Evolutionary conservation across 73 alveolate species (phyloP), one percentile per base, ranked within the genome.

Genomic region (Symbiodinium pilosum): DNA sequence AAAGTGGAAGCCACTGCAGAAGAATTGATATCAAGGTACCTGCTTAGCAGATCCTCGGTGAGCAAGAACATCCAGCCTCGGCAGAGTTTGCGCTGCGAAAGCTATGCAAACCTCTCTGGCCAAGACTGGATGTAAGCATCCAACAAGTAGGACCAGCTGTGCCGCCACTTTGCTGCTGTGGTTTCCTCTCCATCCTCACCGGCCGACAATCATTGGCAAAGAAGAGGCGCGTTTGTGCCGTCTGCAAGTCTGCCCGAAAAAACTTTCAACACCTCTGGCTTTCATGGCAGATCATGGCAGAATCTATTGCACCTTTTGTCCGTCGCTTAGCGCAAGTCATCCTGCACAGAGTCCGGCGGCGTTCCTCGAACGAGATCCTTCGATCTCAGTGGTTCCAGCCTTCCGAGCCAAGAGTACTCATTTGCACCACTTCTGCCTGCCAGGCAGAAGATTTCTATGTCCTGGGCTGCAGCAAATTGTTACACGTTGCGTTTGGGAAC

Each of bases 101-200:
- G n/a, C n/a, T n/a, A n/a, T n/a, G n/a, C n/a, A n/a, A n/a, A n/a
- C n/a, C n/a, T n/a, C n/a, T n/a, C n/a, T n/a, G n/a, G n/a, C n/a
- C n/a, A n/a, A n/a, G n/a, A n/a, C n/a, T n/a, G n/a, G n/a, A n/a
- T n/a, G 59, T 56, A 64, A 34, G 64, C n/a, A 59, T 42, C 84
- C 6, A 5, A 42, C 94, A 87, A 38, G n/a, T 87, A 68, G 18
- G 94, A 51, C 94, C 94, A 87, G 41, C 44, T 12, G n/a, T 52
- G 84, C 64, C 42, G 41, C 94, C 94, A 87, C n/a, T 56, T 32
- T 20, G 94, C 94, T 9, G 69, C 84, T 28, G 44, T 36, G 43
- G 36, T 87, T 44, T 87, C 94, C n/a, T 54, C 54, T 18, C 94
- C 94, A 38, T 87, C 94, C 94, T 87, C 81, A 28, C 39, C 9